A percentile compares a stretch with the other conserved stretches of the same genome.
phyloP scores from a whole-genome alignment of 306 rosid genomes.

The Macrotyloma uniflorum region DNA sequence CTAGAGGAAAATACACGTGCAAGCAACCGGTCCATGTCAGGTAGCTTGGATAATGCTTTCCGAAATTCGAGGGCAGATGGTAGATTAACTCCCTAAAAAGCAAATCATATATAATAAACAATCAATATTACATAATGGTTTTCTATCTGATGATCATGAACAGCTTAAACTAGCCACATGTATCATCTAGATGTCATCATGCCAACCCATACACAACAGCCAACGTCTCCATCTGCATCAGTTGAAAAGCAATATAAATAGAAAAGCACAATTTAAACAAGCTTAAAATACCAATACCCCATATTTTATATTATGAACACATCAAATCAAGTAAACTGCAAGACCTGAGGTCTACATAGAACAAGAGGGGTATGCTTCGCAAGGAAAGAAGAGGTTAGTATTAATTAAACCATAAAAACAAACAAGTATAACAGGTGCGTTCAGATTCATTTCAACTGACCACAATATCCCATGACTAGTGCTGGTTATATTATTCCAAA shows the following conservation, averaged over 20 bases:
- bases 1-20: constrained; percentile 76
- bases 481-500: neutral
- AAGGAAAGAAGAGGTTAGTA: neutral
- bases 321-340: constrained; percentile 9
- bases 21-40: constrained; percentile 90
- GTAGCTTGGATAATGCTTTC: constrained; percentile 65
- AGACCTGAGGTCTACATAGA: constrained; percentile 4
- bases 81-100: constrained; percentile 75
- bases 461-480: neutral
- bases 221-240: neutral
- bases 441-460: constrained; percentile 16
- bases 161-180: constrained; percentile 22
- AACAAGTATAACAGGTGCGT: neutral
- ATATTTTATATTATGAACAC: neutral
- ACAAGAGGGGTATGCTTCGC: neutral
- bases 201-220: neutral
- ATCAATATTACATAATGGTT: constrained; percentile 6
- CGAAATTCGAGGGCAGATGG: constrained; percentile 73
- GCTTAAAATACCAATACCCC: constrained; percentile 2
- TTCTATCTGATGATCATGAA: neutral
- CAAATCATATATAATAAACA: constrained; percentile 35
- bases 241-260: constrained; percentile 25
- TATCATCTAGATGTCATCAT: constrained; percentile 4
- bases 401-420: neutral
- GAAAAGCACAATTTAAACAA: constrained; percentile 16